phyloP scores from a whole-genome alignment of 768 basidiomycete genomes.

The Auricularia sp. region DNA sequence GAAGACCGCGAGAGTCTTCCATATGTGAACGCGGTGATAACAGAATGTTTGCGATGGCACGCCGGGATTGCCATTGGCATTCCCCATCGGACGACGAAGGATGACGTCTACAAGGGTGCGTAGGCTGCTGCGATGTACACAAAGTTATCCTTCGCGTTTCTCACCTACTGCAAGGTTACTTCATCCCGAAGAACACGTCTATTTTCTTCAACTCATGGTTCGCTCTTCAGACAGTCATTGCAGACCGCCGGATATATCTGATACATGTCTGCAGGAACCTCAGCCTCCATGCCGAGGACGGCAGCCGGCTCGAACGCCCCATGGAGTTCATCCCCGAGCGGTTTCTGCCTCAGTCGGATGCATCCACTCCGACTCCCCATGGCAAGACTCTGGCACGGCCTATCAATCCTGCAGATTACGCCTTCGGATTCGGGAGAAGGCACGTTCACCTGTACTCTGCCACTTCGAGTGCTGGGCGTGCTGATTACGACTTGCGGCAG shows the following conservation, averaged over 20 bases:
- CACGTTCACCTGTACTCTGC: background rate
- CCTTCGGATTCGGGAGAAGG: background rate
- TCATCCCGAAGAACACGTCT: conserved; percentile 4
- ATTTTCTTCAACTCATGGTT: conserved; percentile 9
- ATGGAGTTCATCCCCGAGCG: conserved; percentile 14
- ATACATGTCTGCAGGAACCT: background rate
- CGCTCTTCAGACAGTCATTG: background rate
- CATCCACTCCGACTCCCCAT: too few species aligned
- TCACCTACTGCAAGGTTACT: background rate
- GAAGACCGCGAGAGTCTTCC: conserved; percentile 33
- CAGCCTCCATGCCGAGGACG: conserved; percentile 8
- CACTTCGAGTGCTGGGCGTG: background rate
- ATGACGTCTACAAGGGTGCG: background rate
- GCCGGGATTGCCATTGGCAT: background rate
- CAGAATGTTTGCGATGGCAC: conserved; percentile 26
- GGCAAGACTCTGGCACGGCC: too few species aligned
- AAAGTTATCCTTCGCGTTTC: background rate
- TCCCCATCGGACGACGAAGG: background rate
- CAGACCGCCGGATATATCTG: too few species aligned
- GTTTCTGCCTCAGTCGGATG: background rate
- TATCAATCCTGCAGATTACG: too few species aligned
- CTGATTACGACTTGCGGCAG: background rate
- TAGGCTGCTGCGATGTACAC: too few species aligned
- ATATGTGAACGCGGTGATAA: conserved; percentile 48
- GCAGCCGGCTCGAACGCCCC: conserved; percentile 13